Percentiles rank a stretch among this genome's conserved stretches.
These are phyloP conservation scores for Talaromyces trachyspermus DNA, from an alignment of 495 filamentous ascomycete genomes.

Conservation along the genomic window DNA sequence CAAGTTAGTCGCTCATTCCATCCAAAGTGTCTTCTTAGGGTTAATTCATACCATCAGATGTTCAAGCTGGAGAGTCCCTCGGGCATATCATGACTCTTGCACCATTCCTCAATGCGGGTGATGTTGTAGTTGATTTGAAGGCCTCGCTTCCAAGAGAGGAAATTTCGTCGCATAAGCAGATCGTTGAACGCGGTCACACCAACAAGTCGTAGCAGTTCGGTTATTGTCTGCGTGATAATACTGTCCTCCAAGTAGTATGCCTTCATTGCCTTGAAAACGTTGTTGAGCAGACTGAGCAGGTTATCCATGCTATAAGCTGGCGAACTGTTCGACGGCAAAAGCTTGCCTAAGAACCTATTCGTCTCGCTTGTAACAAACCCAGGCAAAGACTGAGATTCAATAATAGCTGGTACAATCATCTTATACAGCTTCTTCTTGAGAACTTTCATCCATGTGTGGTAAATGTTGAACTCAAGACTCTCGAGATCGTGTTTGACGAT, in stretches of 20 bases:
- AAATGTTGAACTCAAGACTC: conserved; percentile 99
- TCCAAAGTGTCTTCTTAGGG: conserved; percentile 7
- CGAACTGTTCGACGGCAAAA: conserved; percentile 76
- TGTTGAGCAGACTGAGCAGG: conserved; percentile 90
- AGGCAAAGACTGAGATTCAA: conserved; percentile 95
- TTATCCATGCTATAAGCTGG: conserved; percentile 99
- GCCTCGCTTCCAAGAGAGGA: conserved; percentile 98
- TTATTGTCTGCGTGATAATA: conserved; percentile 91
- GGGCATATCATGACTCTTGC: conserved; percentile 99
- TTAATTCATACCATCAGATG: conserved; percentile 77
- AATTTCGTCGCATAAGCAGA: conserved; percentile 93
- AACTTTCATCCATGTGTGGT: conserved; percentile 99
- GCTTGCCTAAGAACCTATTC: conserved; percentile 94
- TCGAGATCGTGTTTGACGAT: conserved; percentile 99
- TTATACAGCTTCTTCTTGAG: conserved; percentile 97
- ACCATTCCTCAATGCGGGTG: conserved; percentile 99
- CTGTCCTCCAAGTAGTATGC: conserved; percentile 93
- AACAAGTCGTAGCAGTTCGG: conserved; percentile 86
- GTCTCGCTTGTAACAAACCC: conserved; percentile 98
- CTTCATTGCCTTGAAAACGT: conserved; percentile 97
- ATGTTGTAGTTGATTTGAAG: conserved; percentile 99
- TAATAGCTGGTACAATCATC: conserved; percentile 99
- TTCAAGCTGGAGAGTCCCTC: conserved; percentile 97
- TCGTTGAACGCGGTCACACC: conserved; percentile 99
- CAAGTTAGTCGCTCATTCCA: conserved; percentile 20